Evolutionary conservation across 345 rosid genomes (phyloP), one percentile per base, ranked within the genome.

Genomic region (Passiflora organensis): DNA sequence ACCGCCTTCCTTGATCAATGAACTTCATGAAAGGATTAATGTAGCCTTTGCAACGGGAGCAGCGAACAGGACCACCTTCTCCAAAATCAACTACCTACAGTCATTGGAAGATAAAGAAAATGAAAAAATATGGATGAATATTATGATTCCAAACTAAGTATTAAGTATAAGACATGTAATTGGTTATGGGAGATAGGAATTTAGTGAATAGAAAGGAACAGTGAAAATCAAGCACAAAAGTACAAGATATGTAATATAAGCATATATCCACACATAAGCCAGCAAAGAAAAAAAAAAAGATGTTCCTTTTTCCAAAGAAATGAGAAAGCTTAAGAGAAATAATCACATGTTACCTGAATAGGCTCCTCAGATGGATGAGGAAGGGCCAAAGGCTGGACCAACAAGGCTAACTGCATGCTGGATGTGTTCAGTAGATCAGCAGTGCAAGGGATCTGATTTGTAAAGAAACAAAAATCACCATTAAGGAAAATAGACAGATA

Each of bases 11-110:
- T 60, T 85, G 97, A 72, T 91, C 95, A 70, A 82, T 70, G 67
- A 91, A 87, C 74, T 76, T 87, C 96, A 85, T 82, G 64, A 87
- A 79, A 77, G 96, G 97, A 71, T 91, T 91, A 72, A 85, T 79
- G 73, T 91, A 91, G 20, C 88, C 97, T 76, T 91, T 91, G 78
- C 96, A 91, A 57, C 87, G 86, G 65, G 95, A 82, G 80, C 96
- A 91, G 63, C 96, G 81, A 19, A 91, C 85, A 37, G 95, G 97
- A 51, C 96, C 96, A 62, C 76, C 60, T 67, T 91, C 96, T 50
- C 97, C 97, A 58, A 91, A 91, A 74, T 91, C 97, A 60, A 87
- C 96, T 62, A 83, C 77, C 96, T 91, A 59, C 51, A 56, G 4
- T 13, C 43, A 39, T n/a, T 37, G 28, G 14, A 2, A 24, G 8